Base-by-base conservation (phyloP, 148 eudicot species). In the Suaeda aralocaspica region DNA sequence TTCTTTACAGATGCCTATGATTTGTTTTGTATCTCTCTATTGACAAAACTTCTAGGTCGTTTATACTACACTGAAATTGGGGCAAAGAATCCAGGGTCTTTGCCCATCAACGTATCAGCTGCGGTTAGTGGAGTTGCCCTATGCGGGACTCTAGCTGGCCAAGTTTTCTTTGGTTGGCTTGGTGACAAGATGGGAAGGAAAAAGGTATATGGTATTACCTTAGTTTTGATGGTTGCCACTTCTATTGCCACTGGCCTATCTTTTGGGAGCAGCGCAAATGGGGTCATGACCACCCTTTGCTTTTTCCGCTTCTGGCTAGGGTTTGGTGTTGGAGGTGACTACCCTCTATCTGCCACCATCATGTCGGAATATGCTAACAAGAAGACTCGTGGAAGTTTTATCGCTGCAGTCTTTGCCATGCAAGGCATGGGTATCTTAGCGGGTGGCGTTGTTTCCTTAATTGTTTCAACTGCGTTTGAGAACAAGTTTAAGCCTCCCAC, bases 171-270 rank as follows among this genome's bases (percentile, higher is more conserved):
- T 51, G 87, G 89, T 0, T 85, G 87, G 87, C 84, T 87, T 24
- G 92, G 94, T 0, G 90, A 89, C 57, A 84, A 82, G 53, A 74
- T 89, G 84, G 94, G 94, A 2, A 72, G 94, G 25, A 86, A 89
- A 26, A 76, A 60, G 6, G 90, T 86, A 8, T 88, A 88, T 30
- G 90, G 93, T 0, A 72, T 86, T 39, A 86, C 93, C 45, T 79
- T 57, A 3, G 60, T 28, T 28, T 22, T 57, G 33, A 57, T 57
- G 60, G 60, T 29, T 26, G 26, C 14, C 60, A 11, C 16, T 26
- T 57, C 60, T 28, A 0, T 57, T 26, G 60, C 36, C 7, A 11
- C n/a, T 0, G 60, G 60, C 28, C 60, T 57, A 0, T 57, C 34
- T 15, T 57, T 57, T 13, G 60, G 60, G 0, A 28, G 31, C 15